A percentile compares a stretch with the other conserved stretches of the same genome.
Evolutionary conservation across 1,139 yeast species (phyloP).

Genomic region (Zygotorulaspora mrakii): DNA sequence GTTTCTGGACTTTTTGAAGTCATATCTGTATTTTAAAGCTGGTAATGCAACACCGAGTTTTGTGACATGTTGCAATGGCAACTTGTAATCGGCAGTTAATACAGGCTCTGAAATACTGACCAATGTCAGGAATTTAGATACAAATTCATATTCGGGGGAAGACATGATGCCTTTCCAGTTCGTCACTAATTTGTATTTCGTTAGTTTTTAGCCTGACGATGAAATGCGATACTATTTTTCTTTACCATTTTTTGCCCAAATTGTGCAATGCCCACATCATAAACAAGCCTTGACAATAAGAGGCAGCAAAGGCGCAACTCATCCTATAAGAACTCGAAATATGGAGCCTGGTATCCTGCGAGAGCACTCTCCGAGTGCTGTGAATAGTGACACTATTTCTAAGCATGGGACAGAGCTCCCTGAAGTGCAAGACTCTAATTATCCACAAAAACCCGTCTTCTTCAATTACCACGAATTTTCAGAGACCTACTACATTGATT

Average conservation of each 20-base stretch:
- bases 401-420: conserved; percentile 11
- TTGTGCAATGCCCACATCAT: no score
- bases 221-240: no score
- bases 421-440: conserved; percentile 11
- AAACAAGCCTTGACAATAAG: no score
- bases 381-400: conserved; percentile 15
- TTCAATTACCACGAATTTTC: conserved; percentile 67
- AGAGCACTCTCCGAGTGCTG: conserved; percentile 14
- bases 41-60: conserved; percentile 38
- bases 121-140: conserved; percentile 33
- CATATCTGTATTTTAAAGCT: conserved; percentile 35
- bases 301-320: background rate
- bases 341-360: conserved; percentile 9
- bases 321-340: background rate
- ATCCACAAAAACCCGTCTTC: conserved; percentile 37
- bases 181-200: background rate
- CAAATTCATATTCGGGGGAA: conserved; percentile 31
- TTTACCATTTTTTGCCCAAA: conserved; percentile 1
- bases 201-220: no score
- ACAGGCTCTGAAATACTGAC: conserved; percentile 32
- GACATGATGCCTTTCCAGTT: conserved; percentile 5
- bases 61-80: conserved; percentile 32
- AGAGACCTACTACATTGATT: conserved; percentile 38
- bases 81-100: conserved; percentile 26
- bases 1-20: conserved; percentile 19